A percentile compares a stretch with the other conserved stretches of the same genome.
Evolutionary conservation across 164 flowering plant species (phyloP).

Genomic region (Dillenia turbinata): DNA sequence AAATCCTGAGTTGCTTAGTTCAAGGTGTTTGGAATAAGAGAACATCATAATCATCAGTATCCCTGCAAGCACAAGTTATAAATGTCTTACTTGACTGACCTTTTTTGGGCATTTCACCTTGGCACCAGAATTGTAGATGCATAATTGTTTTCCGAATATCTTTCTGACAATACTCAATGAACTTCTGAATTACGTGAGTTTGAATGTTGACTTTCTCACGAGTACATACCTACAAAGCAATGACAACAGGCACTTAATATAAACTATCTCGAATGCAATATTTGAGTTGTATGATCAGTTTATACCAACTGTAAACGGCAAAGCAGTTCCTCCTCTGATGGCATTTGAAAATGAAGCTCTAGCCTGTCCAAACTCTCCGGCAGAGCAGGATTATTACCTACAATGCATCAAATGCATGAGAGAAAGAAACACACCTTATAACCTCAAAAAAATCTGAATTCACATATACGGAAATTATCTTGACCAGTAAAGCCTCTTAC

Average conservation of each 20-base stretch:
- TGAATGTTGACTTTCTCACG: conserved; percentile 51
- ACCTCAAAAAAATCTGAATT: neutral
- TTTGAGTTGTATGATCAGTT: conserved; percentile 4
- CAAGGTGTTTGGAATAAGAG: too few species aligned
- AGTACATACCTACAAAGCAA: conserved; percentile 61
- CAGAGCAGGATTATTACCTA: conserved; percentile 58
- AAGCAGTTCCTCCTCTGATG: conserved; percentile 58
- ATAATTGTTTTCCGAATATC: conserved; percentile 87
- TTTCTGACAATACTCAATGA: conserved; percentile 48
- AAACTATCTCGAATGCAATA: conserved; percentile 2
- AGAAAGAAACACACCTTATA: conserved; percentile 1
- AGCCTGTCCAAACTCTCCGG: conserved; percentile 69
- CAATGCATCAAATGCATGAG: conserved; percentile 4
- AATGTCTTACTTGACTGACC: conserved; percentile 31
- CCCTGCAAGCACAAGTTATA: too few species aligned
- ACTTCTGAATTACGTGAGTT: conserved; percentile 38
- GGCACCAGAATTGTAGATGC: conserved; percentile 97
- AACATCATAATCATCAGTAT: too few species aligned
- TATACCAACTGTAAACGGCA: conserved; percentile 49
- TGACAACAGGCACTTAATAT: neutral
- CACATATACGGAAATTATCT: neutral
- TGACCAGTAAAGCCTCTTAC: conserved; percentile 41
- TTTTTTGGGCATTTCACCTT: conserved; percentile 34
- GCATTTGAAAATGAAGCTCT: conserved; percentile 49
- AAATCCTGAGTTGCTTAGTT: too few species aligned